Conservation (phyloP, 257 asterid genomes). For the Solanum stenotomum region DNA sequence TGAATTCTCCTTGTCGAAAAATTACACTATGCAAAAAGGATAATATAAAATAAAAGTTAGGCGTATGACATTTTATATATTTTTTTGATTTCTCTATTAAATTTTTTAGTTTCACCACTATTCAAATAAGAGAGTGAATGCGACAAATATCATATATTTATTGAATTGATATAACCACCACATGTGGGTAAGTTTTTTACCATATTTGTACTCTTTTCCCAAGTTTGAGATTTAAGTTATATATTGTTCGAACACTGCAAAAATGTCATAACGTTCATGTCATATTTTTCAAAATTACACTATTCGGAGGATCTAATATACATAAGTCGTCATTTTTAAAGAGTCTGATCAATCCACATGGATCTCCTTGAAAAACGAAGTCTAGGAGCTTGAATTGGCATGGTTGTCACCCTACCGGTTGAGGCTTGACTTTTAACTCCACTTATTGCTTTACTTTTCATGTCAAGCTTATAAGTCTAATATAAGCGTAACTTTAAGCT, state of each 20-base stretch:
- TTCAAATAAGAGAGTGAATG: not conserved
- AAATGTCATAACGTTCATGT: accelerated
- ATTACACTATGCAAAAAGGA: not conserved
- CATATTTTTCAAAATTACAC: not conserved
- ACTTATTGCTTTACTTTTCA: not conserved
- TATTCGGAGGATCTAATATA: not conserved
- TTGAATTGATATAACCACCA: not conserved
- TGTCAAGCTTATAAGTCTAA: not conserved
- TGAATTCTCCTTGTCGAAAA: not conserved
- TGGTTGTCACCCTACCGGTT: not conserved
- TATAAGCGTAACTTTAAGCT: not conserved
- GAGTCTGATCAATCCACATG: not conserved
- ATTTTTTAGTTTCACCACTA: not conserved
- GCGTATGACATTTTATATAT: not conserved
- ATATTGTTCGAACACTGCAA: accelerated
- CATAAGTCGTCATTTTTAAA: not conserved
- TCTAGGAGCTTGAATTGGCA: not conserved
- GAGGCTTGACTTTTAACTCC: not conserved
- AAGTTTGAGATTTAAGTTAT: not conserved
- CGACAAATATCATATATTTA: too few species aligned
- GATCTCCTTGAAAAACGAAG: not conserved
- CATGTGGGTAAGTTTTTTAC: not conserved
- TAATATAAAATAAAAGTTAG: not conserved
- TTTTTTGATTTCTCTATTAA: too few species aligned
- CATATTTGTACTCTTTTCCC: not conserved